Base-by-base conservation (phyloP, 2,329 filamentous ascomycete genomes). In the Verticillium albo-atrum region DNA sequence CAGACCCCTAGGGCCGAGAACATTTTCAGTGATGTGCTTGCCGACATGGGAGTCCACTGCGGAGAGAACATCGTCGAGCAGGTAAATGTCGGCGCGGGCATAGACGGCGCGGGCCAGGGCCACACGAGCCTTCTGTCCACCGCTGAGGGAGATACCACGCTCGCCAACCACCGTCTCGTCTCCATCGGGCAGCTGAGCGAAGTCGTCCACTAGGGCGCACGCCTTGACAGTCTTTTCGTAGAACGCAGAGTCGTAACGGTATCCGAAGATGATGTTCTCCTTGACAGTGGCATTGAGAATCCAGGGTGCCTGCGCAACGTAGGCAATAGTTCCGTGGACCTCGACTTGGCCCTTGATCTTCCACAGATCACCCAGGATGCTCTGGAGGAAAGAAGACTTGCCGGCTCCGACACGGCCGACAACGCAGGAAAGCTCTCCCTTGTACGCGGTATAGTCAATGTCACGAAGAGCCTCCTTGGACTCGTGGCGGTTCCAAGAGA, bases 31-130 rank as follows among this genome's bases (percentile, higher is more conserved):
- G 60, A 99, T 84, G 75, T 99, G 95, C 64, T 91, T 85, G 55
- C 95, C 95, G 61, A 99, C 95, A 70, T 99, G 95, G 64, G 96
- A 94, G 75, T 99, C 95, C n/a, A 99, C 95, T 1, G 96, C 95
- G 17, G 94, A 98, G 12, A 99, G 82, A 62, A 93, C 90, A 71
- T 99, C 95, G 66, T 99, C 95, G 12, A 99, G 82, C 14, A 99
- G 82, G 70, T 98, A 98, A 55, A 99, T 87, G 72, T 99, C 96
- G n/a, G 95, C 92, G 66, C 95, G 86, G 56, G 96, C 93, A 71
- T 99, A 99, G 1, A 99, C 95, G 30, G 96, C 94, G 72, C 95
- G 86, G 47, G 95, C 95, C 58, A 99, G 81, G 15, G 92, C 94
- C 62, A 99, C 82, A 63, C 95, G 90, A 58, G 95, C 94, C 77